phyloP scores from a whole-genome alignment of 345 rosid species.

The Lepidium aucheri region DNA sequence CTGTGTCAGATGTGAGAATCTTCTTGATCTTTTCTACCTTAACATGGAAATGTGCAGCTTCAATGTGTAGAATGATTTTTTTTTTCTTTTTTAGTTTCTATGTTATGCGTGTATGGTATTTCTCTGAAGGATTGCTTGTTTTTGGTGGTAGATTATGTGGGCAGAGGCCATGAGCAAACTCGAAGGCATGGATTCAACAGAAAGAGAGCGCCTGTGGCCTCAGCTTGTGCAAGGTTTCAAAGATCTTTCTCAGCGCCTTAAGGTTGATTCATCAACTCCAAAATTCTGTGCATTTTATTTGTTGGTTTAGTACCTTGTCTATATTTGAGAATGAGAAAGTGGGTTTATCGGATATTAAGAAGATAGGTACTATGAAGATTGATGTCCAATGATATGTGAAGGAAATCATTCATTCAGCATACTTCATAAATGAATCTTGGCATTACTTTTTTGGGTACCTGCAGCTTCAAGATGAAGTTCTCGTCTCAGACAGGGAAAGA shows the following conservation, averaged over 20 bases:
- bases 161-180: slow-evolving; percentile 90
- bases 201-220: slow-evolving; percentile 96
- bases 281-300: neutral
- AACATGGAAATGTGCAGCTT: neutral
- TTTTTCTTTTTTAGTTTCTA: neutral
- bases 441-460: slow-evolving; percentile 16
- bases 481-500: slow-evolving; percentile 89
- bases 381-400: neutral
- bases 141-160: slow-evolving; percentile 82
- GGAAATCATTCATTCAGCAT: neutral
- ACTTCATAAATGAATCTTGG: neutral
- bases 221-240: slow-evolving; percentile 95
- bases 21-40: neutral
- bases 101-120: neutral
- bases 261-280: slow-evolving; percentile 33
- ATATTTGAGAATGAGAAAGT: neutral
- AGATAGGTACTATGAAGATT: neutral
- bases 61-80: neutral
- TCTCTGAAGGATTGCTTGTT: slow-evolving; percentile 29
- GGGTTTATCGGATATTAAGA: neutral
- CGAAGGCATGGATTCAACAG: slow-evolving; percentile 89
- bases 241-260: slow-evolving; percentile 85
- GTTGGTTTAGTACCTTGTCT: neutral
- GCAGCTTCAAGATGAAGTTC: slow-evolving; percentile 69
- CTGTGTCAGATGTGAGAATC: slow-evolving; percentile 83